Evolutionary conservation across 495 filamentous ascomycete genomes (phyloP), one percentile per base, ranked within the genome.

Genomic region (Extremus antarcticus): DNA sequence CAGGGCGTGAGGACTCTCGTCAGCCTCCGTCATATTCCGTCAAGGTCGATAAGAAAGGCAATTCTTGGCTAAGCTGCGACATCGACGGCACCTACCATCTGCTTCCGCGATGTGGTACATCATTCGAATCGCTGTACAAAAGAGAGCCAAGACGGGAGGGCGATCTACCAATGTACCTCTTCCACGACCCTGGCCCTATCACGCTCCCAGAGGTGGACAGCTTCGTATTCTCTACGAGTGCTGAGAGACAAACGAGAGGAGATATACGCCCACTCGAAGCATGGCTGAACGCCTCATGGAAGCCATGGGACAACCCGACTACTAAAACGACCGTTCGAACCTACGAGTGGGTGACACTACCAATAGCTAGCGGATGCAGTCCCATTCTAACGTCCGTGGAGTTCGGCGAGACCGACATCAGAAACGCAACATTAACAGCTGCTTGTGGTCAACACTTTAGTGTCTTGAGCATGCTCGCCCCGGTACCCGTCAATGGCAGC

Each of bases 91-190:
- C 53, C 0, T 91, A 88, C 63, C 40, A 68, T 0, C 70, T 76
- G 16, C 65, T 77, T 9, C 79, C 76, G 1, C 56, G 80, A 1
- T 94, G 88, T 62, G 88, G 86, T 16, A 88, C 81, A 2, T 76
- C 88, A 0, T 74, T 70, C 41, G 70, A 74, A 8, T 72, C 73
- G 29, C 70, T 91, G 9, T 81, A 87, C 54, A 76, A 69, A 53
- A 64, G 66, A 24, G 46, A 17, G 32, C 32, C 15, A 43, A 59
- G 21, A 25, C 15, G 4, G 50, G 56, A 3, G 43, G 53, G 16
- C 55, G 47, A 54, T n/a, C 60, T 2, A 57, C 65, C 29, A 0
- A 25, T 85, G 3, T 90, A 77, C 56, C 68, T 90, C 19, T 88
- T 88, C 66, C 70, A 85, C 43, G 85, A 91, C 39, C 76, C 77